Evolutionary conservation across 1,284 basidiomycete genomes (phyloP).

Genomic region (Spongispora temasekensis): DNA sequence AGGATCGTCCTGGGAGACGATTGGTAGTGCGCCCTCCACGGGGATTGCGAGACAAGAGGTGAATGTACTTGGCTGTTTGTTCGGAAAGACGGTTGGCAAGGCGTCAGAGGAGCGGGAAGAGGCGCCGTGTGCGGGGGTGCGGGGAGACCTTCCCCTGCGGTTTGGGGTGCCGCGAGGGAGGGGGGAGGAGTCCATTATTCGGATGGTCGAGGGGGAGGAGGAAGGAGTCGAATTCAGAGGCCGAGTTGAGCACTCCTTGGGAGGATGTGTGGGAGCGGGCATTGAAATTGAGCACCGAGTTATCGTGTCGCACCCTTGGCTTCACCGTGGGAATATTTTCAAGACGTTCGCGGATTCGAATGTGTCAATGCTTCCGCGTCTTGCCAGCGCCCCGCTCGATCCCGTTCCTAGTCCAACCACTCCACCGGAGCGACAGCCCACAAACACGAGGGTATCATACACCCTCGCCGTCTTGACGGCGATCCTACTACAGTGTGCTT

Average conservation of each 20-base stretch:
- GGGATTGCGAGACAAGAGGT: constrained; percentile 53
- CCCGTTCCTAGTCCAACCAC: constrained; percentile 8
- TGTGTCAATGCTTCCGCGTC: constrained; percentile 35
- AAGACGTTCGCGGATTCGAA: constrained; percentile 37
- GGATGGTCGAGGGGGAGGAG: constrained; percentile 9
- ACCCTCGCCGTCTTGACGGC: too few species aligned
- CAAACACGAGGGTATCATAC: constrained; percentile 16
- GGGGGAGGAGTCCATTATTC: constrained; percentile 16
- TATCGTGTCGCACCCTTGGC: constrained; percentile 37
- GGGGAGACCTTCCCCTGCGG: constrained; percentile 35
- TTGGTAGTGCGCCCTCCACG: constrained; percentile 51
- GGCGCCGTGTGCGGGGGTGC: constrained; percentile 25
- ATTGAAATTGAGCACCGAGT: constrained; percentile 42
- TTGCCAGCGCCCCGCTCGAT: constrained; percentile 30
- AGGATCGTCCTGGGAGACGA: constrained; percentile 34
- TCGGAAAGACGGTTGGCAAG: constrained; percentile 39
- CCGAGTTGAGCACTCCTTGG: constrained; percentile 12
- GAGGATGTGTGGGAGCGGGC: constrained; percentile 42
- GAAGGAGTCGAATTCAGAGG: constrained; percentile 5
- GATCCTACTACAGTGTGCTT: too few species aligned
- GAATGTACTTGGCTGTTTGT: constrained; percentile 45
- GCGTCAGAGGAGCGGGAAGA: constrained; percentile 28
- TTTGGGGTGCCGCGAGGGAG: constrained; percentile 28
- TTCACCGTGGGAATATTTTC: constrained; percentile 33
- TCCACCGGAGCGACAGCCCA: constrained; percentile 5